Conservation (phyloP, 305 asterid species). For the Rubia balearica region DNA sequence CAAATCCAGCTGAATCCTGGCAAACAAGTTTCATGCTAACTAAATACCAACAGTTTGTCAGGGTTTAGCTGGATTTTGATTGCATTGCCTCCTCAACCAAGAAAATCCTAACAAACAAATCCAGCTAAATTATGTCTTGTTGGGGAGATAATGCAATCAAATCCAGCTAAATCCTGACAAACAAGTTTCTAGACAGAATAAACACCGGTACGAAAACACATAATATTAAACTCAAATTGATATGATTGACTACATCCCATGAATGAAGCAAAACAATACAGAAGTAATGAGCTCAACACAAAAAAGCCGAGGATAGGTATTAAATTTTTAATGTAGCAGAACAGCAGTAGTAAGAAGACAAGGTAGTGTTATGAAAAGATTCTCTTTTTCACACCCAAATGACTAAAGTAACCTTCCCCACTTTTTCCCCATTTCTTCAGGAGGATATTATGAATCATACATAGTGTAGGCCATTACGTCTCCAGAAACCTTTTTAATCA, state of each 20-base stretch:
- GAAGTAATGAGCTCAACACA: not conserved
- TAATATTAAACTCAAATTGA: not conserved
- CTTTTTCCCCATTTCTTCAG: not conserved
- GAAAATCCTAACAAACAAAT: not conserved
- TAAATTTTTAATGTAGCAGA: not conserved
- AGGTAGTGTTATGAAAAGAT: not conserved
- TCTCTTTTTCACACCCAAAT: not conserved
- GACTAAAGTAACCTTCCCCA: not conserved
- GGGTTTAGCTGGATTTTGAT: too few species aligned
- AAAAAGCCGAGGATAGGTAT: not conserved
- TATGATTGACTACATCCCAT: conserved; percentile 3
- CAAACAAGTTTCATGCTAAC: not conserved
- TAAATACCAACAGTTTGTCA: not conserved
- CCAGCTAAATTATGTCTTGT: not conserved
- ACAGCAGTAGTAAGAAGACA: not conserved
- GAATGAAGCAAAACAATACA: not conserved
- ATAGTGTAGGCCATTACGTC: not conserved
- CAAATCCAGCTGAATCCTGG: not conserved
- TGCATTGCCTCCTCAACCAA: too few species aligned
- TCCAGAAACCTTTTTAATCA: not conserved
- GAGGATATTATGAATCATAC: not conserved
- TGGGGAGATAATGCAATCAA: not conserved
- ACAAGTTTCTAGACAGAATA: not conserved
- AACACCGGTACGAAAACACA: not conserved
- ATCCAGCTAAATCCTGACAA: not conserved